Conservation (phyloP, 1,139 yeast genomes). For the Saccharomycopsis hybrid region DNA sequence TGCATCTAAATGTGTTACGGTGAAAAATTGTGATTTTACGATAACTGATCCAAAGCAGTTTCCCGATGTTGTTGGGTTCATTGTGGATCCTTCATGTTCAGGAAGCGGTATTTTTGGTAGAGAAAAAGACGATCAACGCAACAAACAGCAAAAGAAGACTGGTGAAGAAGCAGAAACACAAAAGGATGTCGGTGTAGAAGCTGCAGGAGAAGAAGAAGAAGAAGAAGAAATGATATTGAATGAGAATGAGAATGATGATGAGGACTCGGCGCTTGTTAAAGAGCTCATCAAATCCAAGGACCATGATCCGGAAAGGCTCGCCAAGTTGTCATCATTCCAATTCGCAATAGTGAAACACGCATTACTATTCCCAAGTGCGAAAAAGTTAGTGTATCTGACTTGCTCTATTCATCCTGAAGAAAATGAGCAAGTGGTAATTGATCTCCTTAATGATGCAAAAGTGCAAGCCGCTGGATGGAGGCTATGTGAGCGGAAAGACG, state of each 20-base stretch:
- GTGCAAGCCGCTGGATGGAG: conserved; percentile 68
- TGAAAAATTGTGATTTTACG: conserved; percentile 85
- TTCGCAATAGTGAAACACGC: conserved; percentile 85
- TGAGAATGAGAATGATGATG: conserved; percentile 23
- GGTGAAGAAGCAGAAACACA: conserved; percentile 2
- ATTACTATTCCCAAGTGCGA: conserved; percentile 67
- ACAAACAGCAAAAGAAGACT: conserved; percentile 22
- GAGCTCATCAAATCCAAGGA: neutral
- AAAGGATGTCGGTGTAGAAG: neutral
- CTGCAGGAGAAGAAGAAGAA: conserved; percentile 22
- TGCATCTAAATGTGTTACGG: conserved; percentile 51
- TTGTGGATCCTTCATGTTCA: conserved; percentile 96
- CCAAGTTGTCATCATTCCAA: conserved; percentile 78
- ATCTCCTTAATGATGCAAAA: conserved; percentile 57
- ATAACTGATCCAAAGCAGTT: conserved; percentile 55
- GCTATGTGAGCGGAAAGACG: conserved; percentile 55
- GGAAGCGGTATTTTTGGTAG: conserved; percentile 97
- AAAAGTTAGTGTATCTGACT: conserved; percentile 84
- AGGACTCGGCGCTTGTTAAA: conserved; percentile 26
- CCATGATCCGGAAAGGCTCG: conserved; percentile 49
- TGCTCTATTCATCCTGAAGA: conserved; percentile 93
- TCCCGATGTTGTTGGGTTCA: conserved; percentile 63
- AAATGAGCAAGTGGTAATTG: conserved; percentile 84
- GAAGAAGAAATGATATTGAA: conserved; percentile 21
- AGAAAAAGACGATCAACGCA: conserved; percentile 42